These are phyloP conservation scores for Ettlia oleoabundans DNA, from an alignment of 139 green algal species.

Conservation along the genomic window DNA sequence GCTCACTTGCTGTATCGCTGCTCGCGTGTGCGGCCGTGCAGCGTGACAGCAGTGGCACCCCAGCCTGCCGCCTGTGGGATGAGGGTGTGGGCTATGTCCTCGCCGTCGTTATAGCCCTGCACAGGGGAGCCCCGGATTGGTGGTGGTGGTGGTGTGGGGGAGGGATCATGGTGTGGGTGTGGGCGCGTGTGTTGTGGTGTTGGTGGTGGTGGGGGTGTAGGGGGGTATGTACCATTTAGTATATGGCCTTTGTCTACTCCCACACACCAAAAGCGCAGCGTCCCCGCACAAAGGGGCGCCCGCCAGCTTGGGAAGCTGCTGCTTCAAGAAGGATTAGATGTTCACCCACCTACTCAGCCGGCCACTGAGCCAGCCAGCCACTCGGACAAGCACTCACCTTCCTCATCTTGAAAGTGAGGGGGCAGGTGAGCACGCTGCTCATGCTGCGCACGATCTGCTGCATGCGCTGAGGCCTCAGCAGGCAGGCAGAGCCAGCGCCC, in stretches of 20 bases:
- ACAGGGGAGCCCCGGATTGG: too few species aligned
- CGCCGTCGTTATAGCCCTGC: conserved; percentile 70
- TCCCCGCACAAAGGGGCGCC: too few species aligned
- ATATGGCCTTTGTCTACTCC: too few species aligned
- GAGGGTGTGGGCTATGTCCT: conserved; percentile 83
- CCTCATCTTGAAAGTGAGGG: conserved; percentile 93
- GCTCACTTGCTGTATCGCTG: conserved; percentile 81
- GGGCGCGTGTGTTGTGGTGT: background rate
- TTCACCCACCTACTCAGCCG: too few species aligned
- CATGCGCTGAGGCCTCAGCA: conserved; percentile 76
- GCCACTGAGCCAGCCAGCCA: too few species aligned
- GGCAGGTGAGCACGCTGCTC: conserved; percentile 53
- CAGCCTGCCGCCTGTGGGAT: conserved; percentile 68
- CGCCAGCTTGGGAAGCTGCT: too few species aligned
- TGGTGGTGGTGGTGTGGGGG: conserved; percentile 25
- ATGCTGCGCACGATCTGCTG: conserved; percentile 73
- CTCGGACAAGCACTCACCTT: conserved; percentile 51
- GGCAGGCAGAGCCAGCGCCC: conserved; percentile 79
- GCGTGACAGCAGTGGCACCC: conserved; percentile 85
- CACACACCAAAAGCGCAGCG: too few species aligned
- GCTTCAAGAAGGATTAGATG: too few species aligned
- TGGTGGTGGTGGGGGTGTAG: too few species aligned
- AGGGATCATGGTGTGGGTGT: conserved; percentile 24
- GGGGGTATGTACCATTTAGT: background rate
- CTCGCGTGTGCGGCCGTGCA: conserved; percentile 94